Evolutionary conservation across 2,329 filamentous ascomycete species (phyloP).

Genomic region (Xylaria polymorpha): DNA sequence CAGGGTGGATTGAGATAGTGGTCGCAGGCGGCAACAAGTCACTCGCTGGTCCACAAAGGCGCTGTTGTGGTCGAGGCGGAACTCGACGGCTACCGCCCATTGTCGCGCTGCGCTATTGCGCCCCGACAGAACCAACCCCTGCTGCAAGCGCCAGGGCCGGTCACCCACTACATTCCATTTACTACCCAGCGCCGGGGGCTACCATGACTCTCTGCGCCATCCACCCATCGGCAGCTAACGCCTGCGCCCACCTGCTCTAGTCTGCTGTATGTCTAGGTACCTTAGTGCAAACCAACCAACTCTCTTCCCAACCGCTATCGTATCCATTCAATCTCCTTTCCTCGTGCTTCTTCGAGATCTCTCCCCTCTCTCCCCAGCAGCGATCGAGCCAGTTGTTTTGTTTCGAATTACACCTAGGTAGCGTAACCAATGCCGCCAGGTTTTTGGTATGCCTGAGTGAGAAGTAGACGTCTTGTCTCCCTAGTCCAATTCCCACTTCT

Average conservation of each 20-base stretch:
- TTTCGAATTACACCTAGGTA: constrained; percentile 29
- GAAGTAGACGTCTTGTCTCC: constrained; percentile 17
- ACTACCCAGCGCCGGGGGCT: constrained; percentile 33
- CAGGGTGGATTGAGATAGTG: constrained; percentile 27
- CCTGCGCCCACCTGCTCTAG: constrained; percentile 39
- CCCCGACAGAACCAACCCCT: constrained; percentile 23
- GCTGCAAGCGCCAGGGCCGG: constrained; percentile 33
- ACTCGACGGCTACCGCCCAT: constrained; percentile 19
- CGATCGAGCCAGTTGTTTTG: constrained; percentile 27
- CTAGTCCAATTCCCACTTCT: constrained; percentile 30
- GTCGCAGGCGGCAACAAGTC: constrained; percentile 17
- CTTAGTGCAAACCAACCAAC: constrained; percentile 17
- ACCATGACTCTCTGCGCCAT: constrained; percentile 16
- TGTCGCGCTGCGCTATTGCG: constrained; percentile 29
- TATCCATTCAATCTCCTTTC: constrained; percentile 36
- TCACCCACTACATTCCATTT: constrained; percentile 30
- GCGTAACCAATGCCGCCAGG: constrained; percentile 16
- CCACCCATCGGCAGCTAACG: constrained; percentile 31
- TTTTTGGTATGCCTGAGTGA: constrained; percentile 22
- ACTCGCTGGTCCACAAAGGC: constrained; percentile 10
- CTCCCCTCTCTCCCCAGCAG: constrained; percentile 31
- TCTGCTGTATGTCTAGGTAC: constrained; percentile 2
- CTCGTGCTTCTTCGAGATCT: constrained; percentile 41
- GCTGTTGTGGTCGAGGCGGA: background rate
- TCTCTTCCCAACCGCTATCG: constrained; percentile 28